Base-by-base conservation (phyloP, 1,139 yeast genomes). In the Pichia sp. region DNA sequence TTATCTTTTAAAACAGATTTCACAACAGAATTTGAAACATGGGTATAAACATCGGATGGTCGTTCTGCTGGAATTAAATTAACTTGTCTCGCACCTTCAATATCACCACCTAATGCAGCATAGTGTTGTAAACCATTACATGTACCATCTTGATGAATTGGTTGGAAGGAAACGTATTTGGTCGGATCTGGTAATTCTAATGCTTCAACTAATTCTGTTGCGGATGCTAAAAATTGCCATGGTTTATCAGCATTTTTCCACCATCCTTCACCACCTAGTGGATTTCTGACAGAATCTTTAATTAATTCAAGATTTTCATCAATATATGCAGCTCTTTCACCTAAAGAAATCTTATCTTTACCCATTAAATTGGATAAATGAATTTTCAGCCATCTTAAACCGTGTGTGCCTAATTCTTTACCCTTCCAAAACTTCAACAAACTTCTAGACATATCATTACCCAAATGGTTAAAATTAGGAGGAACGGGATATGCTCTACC, bases 81-180 rank as follows among this genome's bases (percentile, higher is more conserved):
- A 36, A 92, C 98, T 68, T 90, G 96, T 44, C 74, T 75, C 0
- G 97, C 98, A 65, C 98, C 98, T 64, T 86, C 96, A 26, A 80
- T 60, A 68, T 92, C 97, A 67, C 97, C 97, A 59, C 97, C 98
- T 39, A 92, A 74, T 0, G 98, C 98, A 16, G 98, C 97, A 68
- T 92, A 92, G 68, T 92, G 98, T 66, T 92, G 98, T 51, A 92
- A 73, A 8, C 98, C 98, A 63, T 92, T 92, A 69, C 98, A 92
- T 0, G 97, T 87, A 57, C 98, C 98, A 68, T 92, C 98, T 68
- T 89, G 97, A 65, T 92, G 97, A 16, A 92, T 88, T 1, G 97
- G 97, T 53, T 88, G 78, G 59, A 85, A 88, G 2, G 95, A 85
- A 24, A 83, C 68, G 60, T 68, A 89, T 54, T 82, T 76, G 7